Percentiles rank a stretch among this genome's conserved stretches.
phyloP scores from a whole-genome alignment of 2,329 filamentous ascomycete species.

The Penicillium sp. region DNA sequence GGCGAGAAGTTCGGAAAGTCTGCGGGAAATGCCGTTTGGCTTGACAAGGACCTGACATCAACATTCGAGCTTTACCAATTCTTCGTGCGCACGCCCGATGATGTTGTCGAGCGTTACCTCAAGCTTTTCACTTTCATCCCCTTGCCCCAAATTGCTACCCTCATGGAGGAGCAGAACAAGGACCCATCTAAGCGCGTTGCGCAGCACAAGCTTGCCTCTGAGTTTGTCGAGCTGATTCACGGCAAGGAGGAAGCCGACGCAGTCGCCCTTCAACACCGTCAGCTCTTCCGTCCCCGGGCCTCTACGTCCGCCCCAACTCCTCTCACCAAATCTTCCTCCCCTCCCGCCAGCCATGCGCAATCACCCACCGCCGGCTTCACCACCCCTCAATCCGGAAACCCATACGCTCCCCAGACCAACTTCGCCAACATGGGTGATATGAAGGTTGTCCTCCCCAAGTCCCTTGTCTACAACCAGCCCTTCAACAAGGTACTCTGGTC shows the following conservation, averaged over 20 bases:
- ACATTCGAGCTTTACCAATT: constrained; percentile 89
- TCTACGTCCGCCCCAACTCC: constrained; percentile 39
- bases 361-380: constrained; percentile 27
- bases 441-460: constrained; percentile 50
- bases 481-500: constrained; percentile 54
- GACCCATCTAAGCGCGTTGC: constrained; percentile 74
- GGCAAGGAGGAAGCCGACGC: constrained; percentile 65
- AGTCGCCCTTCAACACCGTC: constrained; percentile 60
- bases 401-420: constrained; percentile 41
- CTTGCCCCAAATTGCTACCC: constrained; percentile 62
- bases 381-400: constrained; percentile 41
- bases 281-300: constrained; percentile 44
- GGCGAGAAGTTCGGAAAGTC: constrained; percentile 95
- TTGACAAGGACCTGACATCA: constrained; percentile 78
- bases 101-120: constrained; percentile 77
- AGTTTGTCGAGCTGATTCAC: constrained; percentile 80
- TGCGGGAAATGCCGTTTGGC: constrained; percentile 90
- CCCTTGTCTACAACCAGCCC: constrained; percentile 50
- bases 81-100: constrained; percentile 80
- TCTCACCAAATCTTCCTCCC: constrained; percentile 22
- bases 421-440: constrained; percentile 40
- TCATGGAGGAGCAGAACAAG: constrained; percentile 68
- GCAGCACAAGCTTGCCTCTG: constrained; percentile 79
- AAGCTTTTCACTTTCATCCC: constrained; percentile 91
- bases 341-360: constrained; percentile 19